A percentile compares a stretch with the other conserved stretches of the same genome.
Conservation (phyloP, 2,329 filamentous ascomycete species). For the Claviceps sp. region DNA sequence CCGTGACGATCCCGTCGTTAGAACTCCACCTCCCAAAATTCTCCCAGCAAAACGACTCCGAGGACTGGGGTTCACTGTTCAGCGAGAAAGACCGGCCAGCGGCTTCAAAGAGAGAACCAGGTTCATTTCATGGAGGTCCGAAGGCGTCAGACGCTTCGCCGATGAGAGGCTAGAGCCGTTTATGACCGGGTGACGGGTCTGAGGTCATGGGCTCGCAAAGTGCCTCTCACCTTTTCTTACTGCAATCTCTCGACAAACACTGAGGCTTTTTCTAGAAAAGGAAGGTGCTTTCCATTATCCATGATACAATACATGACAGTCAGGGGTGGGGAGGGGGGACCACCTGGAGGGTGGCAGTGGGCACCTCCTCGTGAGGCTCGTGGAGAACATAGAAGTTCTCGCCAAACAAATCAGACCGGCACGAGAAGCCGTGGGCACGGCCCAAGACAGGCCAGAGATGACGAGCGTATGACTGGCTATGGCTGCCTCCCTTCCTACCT, state of each 20-base stretch:
- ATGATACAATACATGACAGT: background rate
- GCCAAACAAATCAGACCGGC: background rate
- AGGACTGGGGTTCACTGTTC: too few species aligned
- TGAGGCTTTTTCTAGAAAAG: background rate
- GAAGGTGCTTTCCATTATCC: background rate
- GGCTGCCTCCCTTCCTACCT: background rate
- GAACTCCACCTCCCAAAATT: too few species aligned
- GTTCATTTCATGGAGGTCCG: background rate
- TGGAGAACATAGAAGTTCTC: background rate
- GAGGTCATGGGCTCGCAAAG: background rate
- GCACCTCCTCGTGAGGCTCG: background rate
- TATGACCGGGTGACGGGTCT: too few species aligned
- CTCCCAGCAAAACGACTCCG: too few species aligned
- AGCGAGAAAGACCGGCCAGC: background rate
- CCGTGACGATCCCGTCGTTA: too few species aligned
- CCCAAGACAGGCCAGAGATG: background rate
- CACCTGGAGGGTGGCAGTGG: background rate
- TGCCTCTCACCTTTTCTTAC: background rate
- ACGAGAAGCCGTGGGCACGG: background rate
- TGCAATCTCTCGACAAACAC: background rate
- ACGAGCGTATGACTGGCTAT: background rate
- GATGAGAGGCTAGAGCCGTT: background rate
- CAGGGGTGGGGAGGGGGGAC: background rate
- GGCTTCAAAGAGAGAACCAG: background rate
- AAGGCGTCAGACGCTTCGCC: background rate